Percentiles rank a stretch among this genome's conserved stretches.
Conservation (phyloP, 768 basidiomycete species). For the Pleurotus platypus region DNA sequence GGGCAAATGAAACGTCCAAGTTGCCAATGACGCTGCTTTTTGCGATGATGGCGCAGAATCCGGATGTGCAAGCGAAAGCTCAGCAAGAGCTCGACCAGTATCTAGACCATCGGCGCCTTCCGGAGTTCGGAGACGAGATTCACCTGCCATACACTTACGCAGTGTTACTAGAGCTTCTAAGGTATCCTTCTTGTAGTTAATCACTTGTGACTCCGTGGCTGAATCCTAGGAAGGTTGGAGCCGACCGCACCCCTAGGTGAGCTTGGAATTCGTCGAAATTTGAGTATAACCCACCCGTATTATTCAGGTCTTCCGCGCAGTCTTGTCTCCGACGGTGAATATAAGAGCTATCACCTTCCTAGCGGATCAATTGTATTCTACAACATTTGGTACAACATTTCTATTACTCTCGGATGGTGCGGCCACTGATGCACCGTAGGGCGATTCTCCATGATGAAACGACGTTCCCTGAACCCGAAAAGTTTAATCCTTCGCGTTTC, state of each 20-base stretch:
- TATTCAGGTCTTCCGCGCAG: constrained; percentile 27
- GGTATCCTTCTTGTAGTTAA: constrained; percentile 28
- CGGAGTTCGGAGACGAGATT: constrained; percentile 30
- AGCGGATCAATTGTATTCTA: constrained; percentile 33
- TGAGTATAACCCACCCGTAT: too few species aligned
- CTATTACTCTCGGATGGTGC: neutral
- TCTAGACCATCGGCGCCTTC: constrained; percentile 26
- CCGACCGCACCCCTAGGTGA: neutral
- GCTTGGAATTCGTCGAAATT: neutral
- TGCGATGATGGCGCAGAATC: constrained; percentile 34
- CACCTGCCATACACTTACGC: constrained; percentile 34
- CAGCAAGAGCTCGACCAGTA: constrained; percentile 35
- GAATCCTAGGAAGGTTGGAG: neutral
- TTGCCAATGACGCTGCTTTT: constrained; percentile 25
- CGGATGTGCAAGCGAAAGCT: constrained; percentile 30
- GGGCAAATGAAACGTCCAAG: too few species aligned
- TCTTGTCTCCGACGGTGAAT: constrained; percentile 37
- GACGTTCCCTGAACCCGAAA: constrained; percentile 27
- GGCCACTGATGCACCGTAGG: constrained; percentile 19
- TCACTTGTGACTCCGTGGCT: neutral
- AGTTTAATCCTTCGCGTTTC: constrained; percentile 45
- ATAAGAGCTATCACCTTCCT: constrained; percentile 41
- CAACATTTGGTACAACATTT: constrained; percentile 27
- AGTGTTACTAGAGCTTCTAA: constrained; percentile 31
- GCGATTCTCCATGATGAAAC: constrained; percentile 29